Base-by-base conservation (phyloP, 768 basidiomycete species). In the Fistulinella prunicolor region DNA sequence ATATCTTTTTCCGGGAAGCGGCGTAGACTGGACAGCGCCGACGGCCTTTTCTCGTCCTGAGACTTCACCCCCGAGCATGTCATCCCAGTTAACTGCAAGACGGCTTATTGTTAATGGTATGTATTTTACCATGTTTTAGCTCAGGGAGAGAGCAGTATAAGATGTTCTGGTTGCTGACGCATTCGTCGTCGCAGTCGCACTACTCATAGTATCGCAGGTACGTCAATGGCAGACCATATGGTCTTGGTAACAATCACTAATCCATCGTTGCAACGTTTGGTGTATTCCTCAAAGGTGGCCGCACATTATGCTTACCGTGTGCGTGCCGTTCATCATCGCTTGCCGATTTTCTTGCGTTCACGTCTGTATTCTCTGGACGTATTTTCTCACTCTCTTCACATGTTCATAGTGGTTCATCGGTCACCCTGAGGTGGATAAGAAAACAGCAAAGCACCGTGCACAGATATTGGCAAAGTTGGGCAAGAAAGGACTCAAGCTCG, bases 291-390 rank as follows among this genome's bases (percentile, higher is more conserved):
- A 51, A 79, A 91, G 88, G 84, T 83, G 68, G 89, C 87, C 28
- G 68, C 83, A 53, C 89, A 84, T 64, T 90, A 89, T 64, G 84
- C 87, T 24, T 72, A 89, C 51, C 75, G 78, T 61, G 87, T 86
- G 52, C 58, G 82, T 72, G 21, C 22, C 13, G 22, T 44, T 41
- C 23, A 22, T 29, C 21, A 19, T 26, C 16, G 13, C 12, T 29
- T n/a, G 9, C 30, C 4, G 3, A 14, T 29, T 38, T 37, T 2
- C 47, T 26, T 34, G 22, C 19, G 21, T 38, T 42, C 17, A 35
- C 22, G 22, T 39, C 40, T 17, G 32, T 39, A 5, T 38, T 16
- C 4, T 9, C 13, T 22, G 19, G 48, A 39, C 38, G 29, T 40
- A 40, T 23, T 39, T 21, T 12, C 23, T 22, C 13, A 37, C 19